Evolutionary conservation across 2,329 filamentous ascomycete species (phyloP).

Genomic region (Talaromyces islandicus): DNA sequence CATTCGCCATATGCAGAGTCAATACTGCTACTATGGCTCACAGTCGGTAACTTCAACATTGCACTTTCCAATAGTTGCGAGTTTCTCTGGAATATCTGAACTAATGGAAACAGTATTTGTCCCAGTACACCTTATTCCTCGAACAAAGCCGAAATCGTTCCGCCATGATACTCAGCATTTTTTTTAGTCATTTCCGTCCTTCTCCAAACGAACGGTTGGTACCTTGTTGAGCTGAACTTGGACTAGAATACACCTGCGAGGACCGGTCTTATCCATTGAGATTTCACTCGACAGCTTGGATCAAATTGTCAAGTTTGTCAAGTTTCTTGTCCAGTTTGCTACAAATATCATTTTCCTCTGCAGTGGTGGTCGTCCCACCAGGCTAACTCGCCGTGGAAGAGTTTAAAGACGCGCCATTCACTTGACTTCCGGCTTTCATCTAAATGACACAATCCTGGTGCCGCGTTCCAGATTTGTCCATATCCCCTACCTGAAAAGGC

Average conservation of each 20-base stretch:
- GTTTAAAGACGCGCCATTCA: no score
- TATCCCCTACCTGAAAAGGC: no score
- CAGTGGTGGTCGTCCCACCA: background rate
- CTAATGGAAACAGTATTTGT: background rate
- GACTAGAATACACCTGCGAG: background rate
- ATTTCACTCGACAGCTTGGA: background rate
- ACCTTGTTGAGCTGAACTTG: background rate
- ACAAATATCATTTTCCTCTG: background rate
- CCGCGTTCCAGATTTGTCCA: no score
- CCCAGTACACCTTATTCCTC: background rate
- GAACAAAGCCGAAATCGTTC: background rate
- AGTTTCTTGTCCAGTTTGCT: background rate
- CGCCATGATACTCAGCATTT: background rate
- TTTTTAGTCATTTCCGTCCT: background rate
- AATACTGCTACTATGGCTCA: no score
- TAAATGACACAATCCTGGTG: no score
- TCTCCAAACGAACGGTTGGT: background rate
- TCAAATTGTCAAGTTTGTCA: background rate
- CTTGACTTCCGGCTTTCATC: no score
- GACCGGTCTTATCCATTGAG: background rate
- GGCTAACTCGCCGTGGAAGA: background rate
- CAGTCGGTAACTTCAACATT: no score
- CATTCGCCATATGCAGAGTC: background rate
- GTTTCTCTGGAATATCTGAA: no score
- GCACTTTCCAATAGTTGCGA: no score